Evolutionary conservation across 768 basidiomycete species (phyloP).

Genomic region (Candolleomyces efflorescens): DNA sequence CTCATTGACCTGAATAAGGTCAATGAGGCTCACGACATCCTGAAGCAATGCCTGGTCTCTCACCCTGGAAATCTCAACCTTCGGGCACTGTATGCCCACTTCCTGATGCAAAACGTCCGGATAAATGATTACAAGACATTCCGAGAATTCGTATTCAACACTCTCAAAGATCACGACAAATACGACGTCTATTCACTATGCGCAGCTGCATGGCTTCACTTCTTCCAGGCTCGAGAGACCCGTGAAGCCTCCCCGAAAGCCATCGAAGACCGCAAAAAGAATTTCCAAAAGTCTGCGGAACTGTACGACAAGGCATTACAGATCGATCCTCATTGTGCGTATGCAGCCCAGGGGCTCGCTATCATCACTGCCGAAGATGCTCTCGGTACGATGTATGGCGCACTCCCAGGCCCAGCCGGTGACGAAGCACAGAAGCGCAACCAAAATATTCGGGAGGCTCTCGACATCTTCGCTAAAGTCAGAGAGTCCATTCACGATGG

Average conservation of each 20-base stretch:
- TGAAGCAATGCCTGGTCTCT: slow-evolving; percentile 85
- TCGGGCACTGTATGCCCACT: slow-evolving; percentile 91
- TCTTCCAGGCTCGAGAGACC: slow-evolving; percentile 81
- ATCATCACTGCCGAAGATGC: slow-evolving; percentile 93
- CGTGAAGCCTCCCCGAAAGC: slow-evolving; percentile 57
- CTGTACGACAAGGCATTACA: slow-evolving; percentile 90
- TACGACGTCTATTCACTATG: slow-evolving; percentile 91
- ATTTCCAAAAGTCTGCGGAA: slow-evolving; percentile 81
- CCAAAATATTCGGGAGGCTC: slow-evolving; percentile 79
- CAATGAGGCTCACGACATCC: slow-evolving; percentile 79
- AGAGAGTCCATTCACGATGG: slow-evolving; percentile 79
- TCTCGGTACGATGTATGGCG: slow-evolving; percentile 62
- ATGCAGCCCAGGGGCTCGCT: slow-evolving; percentile 93
- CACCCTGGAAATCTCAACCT: slow-evolving; percentile 78
- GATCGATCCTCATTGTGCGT: slow-evolving; percentile 79
- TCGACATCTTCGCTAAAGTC: slow-evolving; percentile 88
- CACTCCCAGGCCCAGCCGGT: slow-evolving; percentile 36
- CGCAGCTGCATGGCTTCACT: slow-evolving; percentile 83
- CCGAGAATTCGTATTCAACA: slow-evolving; percentile 86
- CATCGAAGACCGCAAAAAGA: slow-evolving; percentile 67
- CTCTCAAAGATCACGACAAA: slow-evolving; percentile 81
- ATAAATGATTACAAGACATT: slow-evolving; percentile 60
- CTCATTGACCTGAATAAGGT: slow-evolving; percentile 61
- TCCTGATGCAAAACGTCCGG: slow-evolving; percentile 66
- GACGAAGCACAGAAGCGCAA: slow-evolving; percentile 67